Base-by-base conservation (phyloP, 2,329 filamentous ascomycete genomes). In the Cladobotryum protrusum region DNA sequence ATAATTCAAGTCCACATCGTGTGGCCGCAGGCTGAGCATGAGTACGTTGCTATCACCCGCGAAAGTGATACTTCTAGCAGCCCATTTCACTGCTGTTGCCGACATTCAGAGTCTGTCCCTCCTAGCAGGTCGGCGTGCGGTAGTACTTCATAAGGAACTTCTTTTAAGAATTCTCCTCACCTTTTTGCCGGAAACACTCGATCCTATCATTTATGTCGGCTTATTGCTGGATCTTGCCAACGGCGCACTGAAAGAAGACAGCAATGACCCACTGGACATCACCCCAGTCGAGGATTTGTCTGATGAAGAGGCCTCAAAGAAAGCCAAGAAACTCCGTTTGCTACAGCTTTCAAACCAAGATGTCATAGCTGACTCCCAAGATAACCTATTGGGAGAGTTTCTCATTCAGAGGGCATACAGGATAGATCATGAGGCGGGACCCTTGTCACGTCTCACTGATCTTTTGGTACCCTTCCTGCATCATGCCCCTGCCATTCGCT, bases 161-260 rank as follows among this genome's bases (percentile, higher is more conserved):
- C 63, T 88, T 19, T 73, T 93, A 51, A 82, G 85, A 41, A 82
- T 93, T 47, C 69, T 95, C 18, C 76, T 95, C 42, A 88, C 85
- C 17, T 88, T 85, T 62, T 75, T 95, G 1, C 89, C 89, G 20
- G 87, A 92, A 66, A 84, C 78, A 40, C 62, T 82, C 5, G 78
- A 78, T 5, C 82, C 88, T 5, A 68, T 67, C n/a, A 64, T 72
- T 42, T 91, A 91, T 62, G 71, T 80, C 15, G 70, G 71, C 13
- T 78, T 88, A 46, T 61, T 90, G 15, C 67, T 77, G 57, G 75
- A 81, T 47, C 68, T 90, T 53, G 73, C 72, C 37, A 69, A 70
- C 4, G 72, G 71, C 46, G 66, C 75, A 17, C 70, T 78, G 37
- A 65, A 70, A 24, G 64, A 71, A 18, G 58, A 65, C 29, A 56